Percentiles rank a stretch among this genome's conserved stretches.
These are phyloP conservation scores for Lactarius hengduanensis DNA, from an alignment of 768 basidiomycete species.

Conservation along the genomic window DNA sequence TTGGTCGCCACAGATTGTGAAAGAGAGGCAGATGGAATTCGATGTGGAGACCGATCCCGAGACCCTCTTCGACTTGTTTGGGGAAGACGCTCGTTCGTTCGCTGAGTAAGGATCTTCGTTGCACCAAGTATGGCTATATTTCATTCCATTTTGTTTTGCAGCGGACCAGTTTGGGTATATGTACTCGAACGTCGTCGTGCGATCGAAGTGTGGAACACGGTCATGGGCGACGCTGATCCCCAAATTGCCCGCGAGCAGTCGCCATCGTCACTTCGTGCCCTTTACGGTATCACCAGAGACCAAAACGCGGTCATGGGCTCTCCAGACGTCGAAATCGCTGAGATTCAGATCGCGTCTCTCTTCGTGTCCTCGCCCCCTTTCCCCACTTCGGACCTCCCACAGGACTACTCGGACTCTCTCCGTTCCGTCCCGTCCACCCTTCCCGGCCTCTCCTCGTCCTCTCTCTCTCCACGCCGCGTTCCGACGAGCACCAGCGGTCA, in stretches of 20 bases:
- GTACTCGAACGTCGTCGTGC: conserved; percentile 81
- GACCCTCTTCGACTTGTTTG: conserved; percentile 75
- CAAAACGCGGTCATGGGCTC: conserved; percentile 78
- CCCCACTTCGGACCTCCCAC: conserved; percentile 61
- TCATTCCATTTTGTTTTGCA: conserved; percentile 32
- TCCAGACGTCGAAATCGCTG: conserved; percentile 62
- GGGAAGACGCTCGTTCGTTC: conserved; percentile 69
- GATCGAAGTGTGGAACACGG: conserved; percentile 73
- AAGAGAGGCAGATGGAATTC: conserved; percentile 88
- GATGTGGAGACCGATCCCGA: conserved; percentile 82
- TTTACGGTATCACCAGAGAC: conserved; percentile 53
- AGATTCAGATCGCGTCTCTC: conserved; percentile 72
- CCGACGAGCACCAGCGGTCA: conserved; percentile 31
- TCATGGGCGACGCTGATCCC: conserved; percentile 71
- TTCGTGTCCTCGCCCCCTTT: conserved; percentile 85
- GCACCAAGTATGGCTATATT: conserved; percentile 7
- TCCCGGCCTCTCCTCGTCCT: conserved; percentile 42
- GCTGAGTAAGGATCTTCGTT: conserved; percentile 58
- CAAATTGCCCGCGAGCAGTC: conserved; percentile 51
- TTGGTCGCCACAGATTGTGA: conserved; percentile 58
- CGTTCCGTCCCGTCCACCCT: conserved; percentile 49
- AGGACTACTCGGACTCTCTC: conserved; percentile 40
- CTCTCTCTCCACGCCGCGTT: conserved; percentile 33
- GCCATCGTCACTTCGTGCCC: conserved; percentile 67
- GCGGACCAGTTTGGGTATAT: conserved; percentile 90